These are phyloP conservation scores for Endocarpon pusillum DNA, from an alignment of 495 filamentous ascomycete genomes.

Conservation along the genomic window DNA sequence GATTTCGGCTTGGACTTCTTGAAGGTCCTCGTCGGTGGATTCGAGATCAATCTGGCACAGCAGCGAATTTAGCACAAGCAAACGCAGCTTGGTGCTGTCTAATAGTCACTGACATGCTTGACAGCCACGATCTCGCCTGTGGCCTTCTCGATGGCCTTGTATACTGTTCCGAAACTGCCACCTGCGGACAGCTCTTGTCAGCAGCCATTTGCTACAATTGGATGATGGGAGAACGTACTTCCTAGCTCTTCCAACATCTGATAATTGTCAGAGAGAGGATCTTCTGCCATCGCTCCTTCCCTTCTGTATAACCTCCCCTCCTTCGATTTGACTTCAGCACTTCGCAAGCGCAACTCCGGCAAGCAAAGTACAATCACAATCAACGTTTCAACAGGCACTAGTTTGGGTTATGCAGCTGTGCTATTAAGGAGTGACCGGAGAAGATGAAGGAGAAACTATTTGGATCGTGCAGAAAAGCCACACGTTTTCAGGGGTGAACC, in stretches of 20 bases:
- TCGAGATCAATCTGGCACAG: constrained; percentile 82
- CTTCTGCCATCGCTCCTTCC: constrained; percentile 32
- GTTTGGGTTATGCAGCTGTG: too few relatives aligned
- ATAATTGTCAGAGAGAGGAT: constrained; percentile 61
- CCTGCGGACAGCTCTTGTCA: constrained; percentile 26
- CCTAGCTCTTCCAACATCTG: constrained; percentile 86
- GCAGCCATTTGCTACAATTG: constrained; percentile 6
- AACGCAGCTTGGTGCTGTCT: constrained; percentile 4
- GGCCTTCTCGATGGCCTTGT: constrained; percentile 76
- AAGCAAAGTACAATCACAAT: too few relatives aligned
- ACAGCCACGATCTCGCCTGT: constrained; percentile 85
- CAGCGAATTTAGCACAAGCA: background rate
- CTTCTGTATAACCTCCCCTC: too few relatives aligned
- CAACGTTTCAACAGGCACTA: too few relatives aligned
- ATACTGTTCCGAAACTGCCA: constrained; percentile 91
- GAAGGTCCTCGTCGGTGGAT: constrained; percentile 91
- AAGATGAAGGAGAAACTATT: too few relatives aligned
- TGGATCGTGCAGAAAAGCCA: too few relatives aligned
- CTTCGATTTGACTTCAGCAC: too few relatives aligned
- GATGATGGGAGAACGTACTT: constrained; percentile 37
- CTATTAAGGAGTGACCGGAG: too few relatives aligned
- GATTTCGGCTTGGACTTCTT: constrained; percentile 96
- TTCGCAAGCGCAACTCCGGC: too few relatives aligned
- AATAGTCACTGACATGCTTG: constrained; percentile 55
- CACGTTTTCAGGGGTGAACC: too few relatives aligned